Conservation (phyloP, 306 rosid species). For the Prunus campanulata region DNA sequence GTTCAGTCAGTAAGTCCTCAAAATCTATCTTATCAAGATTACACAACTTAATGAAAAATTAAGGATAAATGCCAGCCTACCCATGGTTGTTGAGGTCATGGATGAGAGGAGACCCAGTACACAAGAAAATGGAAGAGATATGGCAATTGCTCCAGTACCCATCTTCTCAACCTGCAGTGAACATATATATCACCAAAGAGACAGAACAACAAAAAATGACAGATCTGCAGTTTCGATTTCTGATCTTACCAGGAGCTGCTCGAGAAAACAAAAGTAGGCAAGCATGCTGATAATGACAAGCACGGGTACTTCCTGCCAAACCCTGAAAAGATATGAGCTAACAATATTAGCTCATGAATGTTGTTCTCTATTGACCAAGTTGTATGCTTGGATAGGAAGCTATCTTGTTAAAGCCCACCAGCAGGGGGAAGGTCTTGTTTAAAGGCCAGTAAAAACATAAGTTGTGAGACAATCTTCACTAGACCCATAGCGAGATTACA, state of each 20-base stretch:
- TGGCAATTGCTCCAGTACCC: conserved; percentile 75
- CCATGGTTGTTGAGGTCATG: conserved; percentile 91
- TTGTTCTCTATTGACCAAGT: too few species aligned
- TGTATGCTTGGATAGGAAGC: too few species aligned
- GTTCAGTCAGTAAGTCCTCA: not conserved
- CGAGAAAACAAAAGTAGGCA: conserved; percentile 95
- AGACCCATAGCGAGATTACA: not conserved
- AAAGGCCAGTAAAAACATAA: not conserved
- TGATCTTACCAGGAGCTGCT: conserved; percentile 80
- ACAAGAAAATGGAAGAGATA: conserved; percentile 94
- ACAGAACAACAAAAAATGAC: conserved; percentile 16
- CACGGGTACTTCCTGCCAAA: conserved; percentile 97
- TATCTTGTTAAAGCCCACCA: not conserved
- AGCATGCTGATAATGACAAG: conserved; percentile 95
- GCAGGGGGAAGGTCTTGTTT: not conserved
- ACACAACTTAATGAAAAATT: conserved; percentile 1
- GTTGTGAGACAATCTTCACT: not conserved
- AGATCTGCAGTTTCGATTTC: conserved; percentile 10
- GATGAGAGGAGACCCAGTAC: conserved; percentile 88
- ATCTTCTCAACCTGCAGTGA: conserved; percentile 65
- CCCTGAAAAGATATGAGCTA: conserved; percentile 44
- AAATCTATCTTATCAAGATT: not conserved
- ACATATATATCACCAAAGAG: conserved; percentile 20
- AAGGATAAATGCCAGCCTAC: conserved; percentile 43
- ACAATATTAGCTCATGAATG: conserved; percentile 15